Evolutionary conservation across 2,329 filamentous ascomycete species (phyloP), one percentile per base, ranked within the genome.

Genomic region (Pseudogymnoascus sp.): DNA sequence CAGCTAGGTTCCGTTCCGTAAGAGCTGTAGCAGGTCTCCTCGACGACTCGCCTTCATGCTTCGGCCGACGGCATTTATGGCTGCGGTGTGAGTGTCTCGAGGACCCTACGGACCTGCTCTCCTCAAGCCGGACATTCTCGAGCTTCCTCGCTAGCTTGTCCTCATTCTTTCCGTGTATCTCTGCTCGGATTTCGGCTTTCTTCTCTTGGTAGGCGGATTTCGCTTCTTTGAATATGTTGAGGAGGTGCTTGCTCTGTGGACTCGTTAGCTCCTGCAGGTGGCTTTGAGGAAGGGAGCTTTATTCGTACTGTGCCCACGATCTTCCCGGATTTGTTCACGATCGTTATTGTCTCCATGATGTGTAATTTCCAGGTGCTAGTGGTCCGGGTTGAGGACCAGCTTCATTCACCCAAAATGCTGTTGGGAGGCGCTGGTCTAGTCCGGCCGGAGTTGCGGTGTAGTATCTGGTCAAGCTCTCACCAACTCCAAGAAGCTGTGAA

Each of bases 191-290:
- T 69, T 92, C 86, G 6, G 90, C 89, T 76, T 96, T 96, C 73
- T 90, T 90, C 73, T 96, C 91, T 64, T 88, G 84, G 77, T 98
- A 98, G 65, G 90, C 90, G 63, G 88, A 86, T 74, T 91, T 92
- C 68, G 93, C 93, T 74, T 97, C 92, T 75, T 92, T 96, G 82
- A 96, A 96, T 73, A 97, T 89, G 74, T 87, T 88, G 73, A 96
- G 85, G 23, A 98, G 81, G 71, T 96, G 90, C 78, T 96, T 96
- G 73, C 92, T 92, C 92, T 96, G 72, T 37, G n/a, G 31, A 43
- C 21, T 28, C 34, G 61, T 72, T 65, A 69, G 63, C 63, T 37
- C 19, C 54, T 31, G 62, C 57, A 39, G 39, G 31, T 48, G 21
- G 51, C 62, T 54, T 45, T 62, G 34, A 63, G 19, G 34, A 31